Percentiles rank a stretch among this genome's conserved stretches.
phyloP scores from a whole-genome alignment of 176 grass and related monocot genomes.

The Leersia perrieri region DNA sequence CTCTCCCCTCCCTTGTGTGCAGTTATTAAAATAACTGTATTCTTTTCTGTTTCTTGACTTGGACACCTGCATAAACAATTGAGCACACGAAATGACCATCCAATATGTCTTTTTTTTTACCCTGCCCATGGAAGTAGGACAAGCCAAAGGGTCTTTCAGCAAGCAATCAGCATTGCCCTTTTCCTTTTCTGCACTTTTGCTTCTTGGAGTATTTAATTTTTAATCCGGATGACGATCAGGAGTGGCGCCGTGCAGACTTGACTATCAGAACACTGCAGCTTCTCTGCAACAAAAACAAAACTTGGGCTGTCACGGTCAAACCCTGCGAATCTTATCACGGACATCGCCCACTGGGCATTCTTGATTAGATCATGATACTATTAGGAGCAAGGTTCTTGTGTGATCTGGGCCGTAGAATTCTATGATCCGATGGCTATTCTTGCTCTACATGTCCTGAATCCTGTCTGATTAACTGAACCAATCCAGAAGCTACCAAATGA shows the following conservation, averaged over 20 bases:
- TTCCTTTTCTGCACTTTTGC: not conserved
- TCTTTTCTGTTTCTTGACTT: not conserved
- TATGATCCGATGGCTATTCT: not conserved
- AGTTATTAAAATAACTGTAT: not conserved
- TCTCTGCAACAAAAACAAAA: slow-evolving; percentile 2
- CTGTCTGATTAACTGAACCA: not conserved
- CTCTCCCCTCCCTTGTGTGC: not conserved
- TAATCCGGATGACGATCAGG: not conserved
- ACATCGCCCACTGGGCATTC: not conserved
- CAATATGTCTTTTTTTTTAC: not conserved
- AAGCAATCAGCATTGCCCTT: not conserved
- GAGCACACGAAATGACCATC: not conserved
- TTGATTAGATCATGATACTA: not conserved
- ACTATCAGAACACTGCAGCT: not conserved
- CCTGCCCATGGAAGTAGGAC: not conserved
- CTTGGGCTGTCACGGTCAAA: slow-evolving; percentile 1
- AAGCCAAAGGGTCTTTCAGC: not conserved
- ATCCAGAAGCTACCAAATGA: slow-evolving; percentile 18
- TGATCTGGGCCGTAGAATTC: not conserved
- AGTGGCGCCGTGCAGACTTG: not conserved
- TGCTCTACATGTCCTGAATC: not conserved
- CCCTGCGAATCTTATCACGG: slow-evolving; percentile 10
- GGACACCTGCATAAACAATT: slow-evolving; percentile 11
- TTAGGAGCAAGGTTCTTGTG: not conserved
- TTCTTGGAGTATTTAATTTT: not conserved